phyloP scores from a whole-genome alignment of 192 early-diverging fungal genomes.

The Lobulomyces angularis region DNA sequence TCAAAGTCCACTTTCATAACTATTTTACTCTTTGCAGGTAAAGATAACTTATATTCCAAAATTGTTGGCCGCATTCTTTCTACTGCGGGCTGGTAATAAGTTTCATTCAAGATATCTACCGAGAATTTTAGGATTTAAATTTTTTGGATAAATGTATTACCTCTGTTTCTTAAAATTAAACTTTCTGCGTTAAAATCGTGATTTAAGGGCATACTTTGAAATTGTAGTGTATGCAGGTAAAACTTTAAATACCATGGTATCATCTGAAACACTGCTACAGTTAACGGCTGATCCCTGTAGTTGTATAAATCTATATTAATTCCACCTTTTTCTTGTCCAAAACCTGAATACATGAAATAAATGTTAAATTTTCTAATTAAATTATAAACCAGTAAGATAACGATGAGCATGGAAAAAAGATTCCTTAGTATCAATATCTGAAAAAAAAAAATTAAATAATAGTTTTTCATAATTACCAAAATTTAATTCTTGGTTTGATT shows the following conservation, averaged over 20 bases:
- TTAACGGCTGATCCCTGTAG: conserved; percentile 19
- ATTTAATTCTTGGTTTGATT: background rate
- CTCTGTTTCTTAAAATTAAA: background rate
- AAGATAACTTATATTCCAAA: conserved; percentile 53
- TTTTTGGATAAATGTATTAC: background rate
- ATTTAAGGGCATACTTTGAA: conserved; percentile 14
- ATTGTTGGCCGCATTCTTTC: conserved; percentile 71
- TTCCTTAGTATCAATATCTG: conserved; percentile 13
- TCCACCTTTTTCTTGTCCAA: conserved; percentile 77
- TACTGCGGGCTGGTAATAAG: conserved; percentile 56
- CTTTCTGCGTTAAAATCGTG: conserved; percentile 1
- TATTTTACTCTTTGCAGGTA: conserved; percentile 60
- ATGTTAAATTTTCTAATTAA: no score
- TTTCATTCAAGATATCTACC: conserved; percentile 34
- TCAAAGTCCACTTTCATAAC: conserved; percentile 72
- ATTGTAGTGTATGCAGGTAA: conserved; percentile 76
- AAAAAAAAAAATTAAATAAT: conserved; percentile 3
- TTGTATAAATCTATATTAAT: conserved; percentile 66
- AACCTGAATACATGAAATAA: conserved; percentile 29
- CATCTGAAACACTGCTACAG: conserved; percentile 58
- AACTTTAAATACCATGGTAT: conserved; percentile 88
- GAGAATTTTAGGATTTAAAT: background rate
- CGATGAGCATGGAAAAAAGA: conserved; percentile 43
- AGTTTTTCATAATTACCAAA: background rate
- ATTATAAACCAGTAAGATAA: conserved; percentile 39